These are phyloP conservation scores for Suhomyces anneliseae DNA, from an alignment of 1,139 yeast species.

Conservation along the genomic window DNA sequence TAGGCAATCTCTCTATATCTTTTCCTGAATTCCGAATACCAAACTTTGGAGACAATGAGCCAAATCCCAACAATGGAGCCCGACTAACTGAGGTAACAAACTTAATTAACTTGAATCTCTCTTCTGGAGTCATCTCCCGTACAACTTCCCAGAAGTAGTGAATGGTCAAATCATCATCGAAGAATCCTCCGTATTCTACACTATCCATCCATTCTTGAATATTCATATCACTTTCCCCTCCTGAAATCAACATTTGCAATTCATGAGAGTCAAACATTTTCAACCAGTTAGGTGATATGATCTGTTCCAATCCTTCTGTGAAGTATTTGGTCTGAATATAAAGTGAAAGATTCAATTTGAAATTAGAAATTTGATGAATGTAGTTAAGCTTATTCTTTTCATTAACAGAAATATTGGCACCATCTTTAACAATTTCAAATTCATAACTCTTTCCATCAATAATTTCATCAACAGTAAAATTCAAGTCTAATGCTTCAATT, in stretches of 20 bases:
- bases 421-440: constrained; percentile 64
- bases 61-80: constrained; percentile 89
- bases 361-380: constrained; percentile 75
- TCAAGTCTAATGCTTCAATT: constrained; percentile 57
- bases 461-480: constrained; percentile 59
- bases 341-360: constrained; percentile 67
- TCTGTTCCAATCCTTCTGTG: constrained; percentile 65
- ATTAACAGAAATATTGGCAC: constrained; percentile 56
- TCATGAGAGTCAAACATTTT: constrained; percentile 83
- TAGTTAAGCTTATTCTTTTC: constrained; percentile 67
- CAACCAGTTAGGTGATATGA: constrained; percentile 75
- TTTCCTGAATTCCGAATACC: constrained; percentile 77
- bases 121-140: constrained; percentile 61
- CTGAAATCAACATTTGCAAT: constrained; percentile 81
- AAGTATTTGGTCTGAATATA: constrained; percentile 63
- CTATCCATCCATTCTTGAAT: constrained; percentile 64
- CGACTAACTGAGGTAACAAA: constrained; percentile 91
- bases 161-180: constrained; percentile 57
- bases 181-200: constrained; percentile 69
- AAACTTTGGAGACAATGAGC: constrained; percentile 70
- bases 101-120: constrained; percentile 64
- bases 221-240: constrained; percentile 68
- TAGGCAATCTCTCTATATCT: constrained; percentile 62
- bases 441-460: constrained; percentile 37
- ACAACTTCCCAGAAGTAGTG: constrained; percentile 74